A percentile compares a stretch with the other conserved stretches of the same genome.
Evolutionary conservation across 257 asterid genomes (phyloP).

Genomic region (Misopates orontium): DNA sequence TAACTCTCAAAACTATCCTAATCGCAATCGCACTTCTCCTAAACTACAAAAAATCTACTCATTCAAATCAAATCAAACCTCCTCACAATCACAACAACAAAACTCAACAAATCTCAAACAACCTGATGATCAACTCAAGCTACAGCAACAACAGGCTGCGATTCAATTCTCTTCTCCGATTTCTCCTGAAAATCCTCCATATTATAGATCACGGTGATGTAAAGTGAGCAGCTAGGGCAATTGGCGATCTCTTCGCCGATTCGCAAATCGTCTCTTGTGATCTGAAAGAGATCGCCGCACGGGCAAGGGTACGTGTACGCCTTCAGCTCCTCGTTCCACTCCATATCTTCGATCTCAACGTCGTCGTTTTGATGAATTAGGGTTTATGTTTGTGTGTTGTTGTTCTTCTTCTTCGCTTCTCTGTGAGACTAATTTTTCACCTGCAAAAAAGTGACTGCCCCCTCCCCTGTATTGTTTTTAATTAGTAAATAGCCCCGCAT

Average conservation of each 20-base stretch:
- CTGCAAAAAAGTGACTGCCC: too few species aligned
- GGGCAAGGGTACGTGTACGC: constrained; percentile 93
- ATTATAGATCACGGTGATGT: constrained; percentile 78
- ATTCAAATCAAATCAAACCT: background rate
- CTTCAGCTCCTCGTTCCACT: constrained; percentile 81
- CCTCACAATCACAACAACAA: constrained; percentile 10
- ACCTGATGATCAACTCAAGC: constrained; percentile 44
- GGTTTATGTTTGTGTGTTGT: constrained; percentile 26
- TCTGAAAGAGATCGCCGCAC: constrained; percentile 91
- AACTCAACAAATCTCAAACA: background rate
- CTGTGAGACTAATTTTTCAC: too few species aligned
- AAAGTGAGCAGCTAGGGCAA: constrained; percentile 94
- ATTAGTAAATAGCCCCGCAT: too few species aligned
- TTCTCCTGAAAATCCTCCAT: constrained; percentile 73
- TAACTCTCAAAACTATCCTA: too few species aligned
- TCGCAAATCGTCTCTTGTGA: constrained; percentile 74
- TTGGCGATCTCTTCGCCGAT: constrained; percentile 89
- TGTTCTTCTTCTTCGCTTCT: too few species aligned
- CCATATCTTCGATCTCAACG: constrained; percentile 98
- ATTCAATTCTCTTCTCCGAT: constrained; percentile 45
- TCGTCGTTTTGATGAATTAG: constrained; percentile 54
- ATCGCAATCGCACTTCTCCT: too few species aligned
- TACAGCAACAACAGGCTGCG: constrained; percentile 65
- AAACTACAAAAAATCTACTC: background rate
- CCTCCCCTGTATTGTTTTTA: too few species aligned